Percentiles rank a stretch among this genome's conserved stretches.
These are phyloP conservation scores for Phytophthora rubi DNA, from an alignment of 352 stramenopile species.

Conservation along the genomic window DNA sequence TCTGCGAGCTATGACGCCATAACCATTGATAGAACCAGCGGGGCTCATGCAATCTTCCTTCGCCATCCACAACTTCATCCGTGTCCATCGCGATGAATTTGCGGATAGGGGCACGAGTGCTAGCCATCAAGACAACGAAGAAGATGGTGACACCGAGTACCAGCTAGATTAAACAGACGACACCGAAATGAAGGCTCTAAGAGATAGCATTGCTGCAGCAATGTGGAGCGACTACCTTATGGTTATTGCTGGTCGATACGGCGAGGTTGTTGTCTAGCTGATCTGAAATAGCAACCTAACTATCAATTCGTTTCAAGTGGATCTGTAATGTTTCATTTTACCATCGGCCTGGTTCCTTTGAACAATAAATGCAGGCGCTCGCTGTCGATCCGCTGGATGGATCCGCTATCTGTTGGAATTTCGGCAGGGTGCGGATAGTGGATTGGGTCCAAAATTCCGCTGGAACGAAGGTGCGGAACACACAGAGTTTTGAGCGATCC, in stretches of 20 bases:
- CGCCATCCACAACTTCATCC: no score
- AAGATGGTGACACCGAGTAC: no score
- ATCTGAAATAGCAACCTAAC: not conserved
- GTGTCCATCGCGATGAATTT: no score
- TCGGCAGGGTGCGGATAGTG: no score
- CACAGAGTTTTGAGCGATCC: no score
- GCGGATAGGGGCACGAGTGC: no score
- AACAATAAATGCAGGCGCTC: not conserved
- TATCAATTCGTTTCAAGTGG: not conserved
- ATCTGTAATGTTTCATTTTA: not conserved
- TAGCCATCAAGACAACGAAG: no score
- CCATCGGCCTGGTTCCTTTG: not conserved
- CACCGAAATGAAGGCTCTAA: not conserved
- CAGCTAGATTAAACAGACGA: not conserved
- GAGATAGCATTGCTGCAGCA: not conserved
- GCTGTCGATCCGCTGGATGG: not conserved
- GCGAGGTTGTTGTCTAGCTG: not conserved
- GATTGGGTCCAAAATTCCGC: no score
- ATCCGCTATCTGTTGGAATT: not conserved
- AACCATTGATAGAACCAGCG: no score
- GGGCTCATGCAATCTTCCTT: no score
- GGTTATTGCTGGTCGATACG: not conserved
- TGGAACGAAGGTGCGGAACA: no score
- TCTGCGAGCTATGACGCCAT: no score
- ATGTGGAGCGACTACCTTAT: not conserved